phyloP scores from a whole-genome alignment of 805 yeast genomes.

The Candida ovalis region DNA sequence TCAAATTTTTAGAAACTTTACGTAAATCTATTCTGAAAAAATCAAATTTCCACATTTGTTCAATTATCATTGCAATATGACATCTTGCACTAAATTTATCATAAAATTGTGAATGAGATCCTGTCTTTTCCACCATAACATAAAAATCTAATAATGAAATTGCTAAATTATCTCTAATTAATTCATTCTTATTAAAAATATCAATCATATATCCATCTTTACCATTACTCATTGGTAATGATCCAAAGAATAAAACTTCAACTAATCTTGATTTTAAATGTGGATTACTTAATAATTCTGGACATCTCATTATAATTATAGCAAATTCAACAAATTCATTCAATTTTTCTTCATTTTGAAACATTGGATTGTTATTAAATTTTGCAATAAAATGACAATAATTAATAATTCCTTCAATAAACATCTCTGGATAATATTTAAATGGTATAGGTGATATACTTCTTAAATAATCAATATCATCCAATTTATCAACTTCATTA shows the following conservation, averaged over 20 bases:
- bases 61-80: slow-evolving; percentile 78
- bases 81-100: slow-evolving; percentile 92
- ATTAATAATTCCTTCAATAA: slow-evolving; percentile 76
- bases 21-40: slow-evolving; percentile 66
- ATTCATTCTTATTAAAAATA: slow-evolving; percentile 57
- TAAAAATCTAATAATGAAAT: slow-evolving; percentile 86
- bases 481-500: slow-evolving; percentile 63
- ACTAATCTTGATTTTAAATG: slow-evolving; percentile 84
- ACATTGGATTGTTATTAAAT: slow-evolving; percentile 54
- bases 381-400: slow-evolving; percentile 61
- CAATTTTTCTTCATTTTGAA: slow-evolving; percentile 48
- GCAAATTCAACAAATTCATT: slow-evolving; percentile 64
- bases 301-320: slow-evolving; percentile 74
- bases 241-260: slow-evolving; percentile 75
- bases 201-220: slow-evolving; percentile 71
- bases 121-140: slow-evolving; percentile 94
- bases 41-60: slow-evolving; percentile 76
- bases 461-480: slow-evolving; percentile 69
- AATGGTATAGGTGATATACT: slow-evolving; percentile 69
- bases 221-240: slow-evolving; percentile 51
- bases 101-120: slow-evolving; percentile 90
- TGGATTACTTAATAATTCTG: slow-evolving; percentile 84
- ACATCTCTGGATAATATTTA: slow-evolving; percentile 80
- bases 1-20: slow-evolving; percentile 58
- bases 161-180: slow-evolving; percentile 62